These are phyloP conservation scores for Plasmodium inui DNA, from an alignment of 169 alveolate species.

Conservation along the genomic window DNA sequence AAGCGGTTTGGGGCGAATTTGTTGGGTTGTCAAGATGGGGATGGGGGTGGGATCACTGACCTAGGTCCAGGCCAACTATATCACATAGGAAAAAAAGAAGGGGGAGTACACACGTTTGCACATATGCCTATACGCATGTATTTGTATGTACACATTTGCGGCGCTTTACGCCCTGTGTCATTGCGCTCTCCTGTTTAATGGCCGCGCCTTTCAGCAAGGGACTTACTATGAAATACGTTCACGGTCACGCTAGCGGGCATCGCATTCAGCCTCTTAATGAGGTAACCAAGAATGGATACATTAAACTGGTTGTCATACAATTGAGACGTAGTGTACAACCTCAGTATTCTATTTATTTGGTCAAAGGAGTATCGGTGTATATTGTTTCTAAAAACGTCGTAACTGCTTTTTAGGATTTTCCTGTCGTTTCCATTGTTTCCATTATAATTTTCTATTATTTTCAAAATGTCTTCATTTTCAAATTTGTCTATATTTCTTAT, in stretches of 20 bases:
- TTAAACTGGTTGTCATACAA: constrained; percentile 44
- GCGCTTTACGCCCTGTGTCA: background rate
- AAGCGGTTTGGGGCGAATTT: background rate
- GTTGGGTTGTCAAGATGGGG: background rate
- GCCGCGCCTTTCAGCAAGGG: background rate
- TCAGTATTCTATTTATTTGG: constrained; percentile 65
- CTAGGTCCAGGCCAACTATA: background rate
- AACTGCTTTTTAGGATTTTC: constrained; percentile 55
- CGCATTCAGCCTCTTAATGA: constrained; percentile 62
- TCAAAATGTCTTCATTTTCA: constrained; percentile 72
- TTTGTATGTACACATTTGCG: background rate
- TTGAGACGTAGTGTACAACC: constrained; percentile 50
- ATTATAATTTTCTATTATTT: constrained; percentile 72
- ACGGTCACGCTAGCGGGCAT: constrained; percentile 30
- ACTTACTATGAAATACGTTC: constrained; percentile 73
- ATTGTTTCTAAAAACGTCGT: constrained; percentile 66
- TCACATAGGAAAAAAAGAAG: background rate
- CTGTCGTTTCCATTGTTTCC: constrained; percentile 44
- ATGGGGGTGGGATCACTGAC: background rate
- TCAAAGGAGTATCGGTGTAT: constrained; percentile 73
- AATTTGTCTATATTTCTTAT: constrained; percentile 66
- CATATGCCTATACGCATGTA: background rate
- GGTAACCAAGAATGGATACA: constrained; percentile 56
- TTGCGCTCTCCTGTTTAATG: background rate
- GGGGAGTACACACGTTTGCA: background rate